phyloP scores from a whole-genome alignment of 371 early-diverging fungal genomes.

The Mortierella sp. region DNA sequence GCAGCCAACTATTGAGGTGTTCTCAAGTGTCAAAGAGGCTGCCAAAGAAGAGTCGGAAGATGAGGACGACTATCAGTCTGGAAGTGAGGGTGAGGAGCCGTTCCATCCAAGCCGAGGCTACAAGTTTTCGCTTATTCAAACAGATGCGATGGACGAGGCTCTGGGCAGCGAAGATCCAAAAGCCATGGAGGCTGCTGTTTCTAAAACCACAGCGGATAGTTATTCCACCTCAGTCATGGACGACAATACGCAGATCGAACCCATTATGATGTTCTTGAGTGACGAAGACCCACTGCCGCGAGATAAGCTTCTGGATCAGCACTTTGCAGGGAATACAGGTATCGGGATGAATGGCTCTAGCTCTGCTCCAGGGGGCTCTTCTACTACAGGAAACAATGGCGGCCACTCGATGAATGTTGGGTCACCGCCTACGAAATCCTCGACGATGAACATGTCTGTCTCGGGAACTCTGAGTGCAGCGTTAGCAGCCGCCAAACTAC shows the following conservation, averaged over 20 bases:
- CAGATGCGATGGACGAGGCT: constrained; percentile 72
- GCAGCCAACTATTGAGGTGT: constrained; percentile 68
- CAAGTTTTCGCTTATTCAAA: constrained; percentile 65
- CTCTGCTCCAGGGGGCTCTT: background rate
- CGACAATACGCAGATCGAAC: constrained; percentile 16
- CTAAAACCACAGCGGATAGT: no score
- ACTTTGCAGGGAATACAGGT: background rate
- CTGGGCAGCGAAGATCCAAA: constrained; percentile 61
- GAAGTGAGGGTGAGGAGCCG: constrained; percentile 57
- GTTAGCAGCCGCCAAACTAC: constrained; percentile 42
- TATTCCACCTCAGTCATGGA: constrained; percentile 2
- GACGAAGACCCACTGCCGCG: constrained; percentile 38
- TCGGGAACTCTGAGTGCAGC: constrained; percentile 47
- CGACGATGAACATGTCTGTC: constrained; percentile 42
- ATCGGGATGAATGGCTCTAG: background rate
- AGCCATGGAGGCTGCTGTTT: constrained; percentile 37
- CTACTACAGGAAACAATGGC: background rate
- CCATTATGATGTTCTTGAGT: constrained; percentile 48
- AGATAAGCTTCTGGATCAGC: constrained; percentile 17
- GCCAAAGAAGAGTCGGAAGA: constrained; percentile 71
- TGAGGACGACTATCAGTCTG: constrained; percentile 58
- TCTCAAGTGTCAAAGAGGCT: constrained; percentile 65
- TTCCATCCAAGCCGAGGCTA: constrained; percentile 52
- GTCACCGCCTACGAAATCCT: constrained; percentile 31
- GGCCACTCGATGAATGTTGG: constrained; percentile 8